Base-by-base conservation (phyloP, 768 basidiomycete genomes). In the Leucogyrophana mollusca region DNA sequence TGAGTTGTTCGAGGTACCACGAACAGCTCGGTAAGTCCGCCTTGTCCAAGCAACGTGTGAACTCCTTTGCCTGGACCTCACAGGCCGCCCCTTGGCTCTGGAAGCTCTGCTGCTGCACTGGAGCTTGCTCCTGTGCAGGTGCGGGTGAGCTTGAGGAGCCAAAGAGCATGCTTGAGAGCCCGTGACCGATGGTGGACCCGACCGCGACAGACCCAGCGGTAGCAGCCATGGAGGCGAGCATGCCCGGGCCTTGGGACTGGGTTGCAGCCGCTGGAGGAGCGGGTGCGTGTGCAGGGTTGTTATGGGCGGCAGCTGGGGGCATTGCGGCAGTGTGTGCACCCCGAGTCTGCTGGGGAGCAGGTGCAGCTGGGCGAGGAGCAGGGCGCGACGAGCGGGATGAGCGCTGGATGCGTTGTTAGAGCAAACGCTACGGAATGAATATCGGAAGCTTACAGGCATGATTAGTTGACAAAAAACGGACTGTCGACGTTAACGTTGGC, bases 121-220 rank as follows among this genome's bases (percentile, higher is more conserved):
- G 76, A 4, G 77, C 64, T 18, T 73, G 74, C 13, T 79, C 75
- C 2, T 72, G 69, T 7, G 76, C 64, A 11, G 78, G 56, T 30
- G 74, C 66, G 5, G 65, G 47, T 0, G 71, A 68, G 30, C 65
- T 65, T 44, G 77, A 71, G 47, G 88, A 83, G 38, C 92, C 93
- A 56, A 94, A 95, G 50, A 94, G 80, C 90, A 94, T 91, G 65
- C 66, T 78, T 34, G 89, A 91, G 53, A 95, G 61, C n/a, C 92
- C 92, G 61, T 95, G 92, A 36, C 91, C 92, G 52, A 95, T 80
- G 46, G 83, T 85, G 7, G 89, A 92, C 20, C 92, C 93, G 40
- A 90, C 73, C 4, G 91, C 93, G 40, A 94, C 91, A 47, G 88
- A 89, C 51, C 91, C 92, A 21, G 91, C 92, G 5, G 92, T 91